These are phyloP conservation scores for Auriscalpium orientale DNA, from an alignment of 768 basidiomycete genomes.

Conservation along the genomic window DNA sequence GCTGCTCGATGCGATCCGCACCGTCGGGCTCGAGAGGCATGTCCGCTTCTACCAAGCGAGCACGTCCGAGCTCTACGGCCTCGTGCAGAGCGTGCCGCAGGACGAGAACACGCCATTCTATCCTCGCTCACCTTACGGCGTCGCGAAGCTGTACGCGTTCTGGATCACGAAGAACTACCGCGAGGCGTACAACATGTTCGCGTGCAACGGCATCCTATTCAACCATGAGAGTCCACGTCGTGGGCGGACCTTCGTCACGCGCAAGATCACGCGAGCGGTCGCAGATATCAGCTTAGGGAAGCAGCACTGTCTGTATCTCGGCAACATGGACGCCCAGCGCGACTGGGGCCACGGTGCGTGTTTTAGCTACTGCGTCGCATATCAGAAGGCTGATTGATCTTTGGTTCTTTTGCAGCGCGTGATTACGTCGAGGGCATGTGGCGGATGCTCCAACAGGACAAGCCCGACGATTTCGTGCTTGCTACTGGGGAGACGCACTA, in stretches of 20 bases:
- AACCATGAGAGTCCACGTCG: slow-evolving; percentile 96
- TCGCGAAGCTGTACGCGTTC: slow-evolving; percentile 88
- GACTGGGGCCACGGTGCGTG: slow-evolving; percentile 93
- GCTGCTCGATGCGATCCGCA: slow-evolving; percentile 91
- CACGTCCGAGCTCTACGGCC: slow-evolving; percentile 95
- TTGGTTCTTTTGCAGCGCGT: slow-evolving; percentile 38
- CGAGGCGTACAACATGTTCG: slow-evolving; percentile 94
- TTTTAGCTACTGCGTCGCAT: background rate
- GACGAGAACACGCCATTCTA: slow-evolving; percentile 97
- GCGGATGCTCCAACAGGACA: slow-evolving; percentile 86
- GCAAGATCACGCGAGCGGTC: slow-evolving; percentile 88
- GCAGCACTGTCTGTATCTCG: slow-evolving; percentile 85
- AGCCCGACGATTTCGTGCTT: slow-evolving; percentile 85
- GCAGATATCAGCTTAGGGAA: slow-evolving; percentile 90
- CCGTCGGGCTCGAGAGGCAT: slow-evolving; percentile 89
- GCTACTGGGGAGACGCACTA: slow-evolving; percentile 95
- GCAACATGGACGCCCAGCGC: slow-evolving; percentile 90
- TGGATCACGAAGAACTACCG: slow-evolving; percentile 91
- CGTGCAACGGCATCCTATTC: slow-evolving; percentile 95
- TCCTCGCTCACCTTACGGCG: slow-evolving; percentile 95
- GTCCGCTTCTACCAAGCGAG: slow-evolving; percentile 96
- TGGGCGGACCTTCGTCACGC: slow-evolving; percentile 91
- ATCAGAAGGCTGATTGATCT: background rate
- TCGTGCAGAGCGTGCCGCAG: slow-evolving; percentile 93
- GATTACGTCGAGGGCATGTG: slow-evolving; percentile 98